Evolutionary conservation across 306 rosid genomes (phyloP), one percentile per base, ranked within the genome.

Genomic region (Alnus glutinosa): DNA sequence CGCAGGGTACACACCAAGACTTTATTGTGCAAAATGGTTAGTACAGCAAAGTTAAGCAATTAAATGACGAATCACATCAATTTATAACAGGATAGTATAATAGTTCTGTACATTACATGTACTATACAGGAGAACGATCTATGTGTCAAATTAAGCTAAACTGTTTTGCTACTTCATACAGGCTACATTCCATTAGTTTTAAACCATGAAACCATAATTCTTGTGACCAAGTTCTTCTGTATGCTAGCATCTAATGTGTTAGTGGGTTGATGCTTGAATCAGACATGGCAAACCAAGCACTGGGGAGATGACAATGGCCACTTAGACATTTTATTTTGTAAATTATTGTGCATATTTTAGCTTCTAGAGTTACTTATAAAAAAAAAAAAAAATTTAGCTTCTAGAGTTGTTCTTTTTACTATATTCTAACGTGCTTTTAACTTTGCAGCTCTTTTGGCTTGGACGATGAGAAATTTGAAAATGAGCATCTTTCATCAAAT

Each of bases 381-480:
- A 23, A 23, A 23, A 23, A 23, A 23, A 23, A 0, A 50, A 76
- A 57, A 57, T 9, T 34, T 74, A 42, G 52, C 78, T 61, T 79
- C 71, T 77, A 47, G 69, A 49, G 48, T 52, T 51, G 74, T 78
- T 81, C 59, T 71, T 73, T 61, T 59, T 46, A 19, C 49, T 63
- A 71, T 39, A 55, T 82, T 30, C 49, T 77, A 61, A 79, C 66
- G 48, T 80, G 75, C 64, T 68, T 50, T 63, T 37, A 16, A 79
- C 78, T 67, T 77, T 74, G 70, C 98, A 95, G 99, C 86, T 89
- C 97, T 62, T 90, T 54, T 80, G 84, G 91, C 72, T 77, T 95
- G 85, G 97, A 90, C 79, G 99, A 95, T 83, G 91, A 85, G 83
- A 95, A 88, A 82, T 95, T 93, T 87, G 92, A 91, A 89, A 93